Evolutionary conservation across 2,329 filamentous ascomycete species (phyloP).

Genomic region (Trichophyton verrucosum): DNA sequence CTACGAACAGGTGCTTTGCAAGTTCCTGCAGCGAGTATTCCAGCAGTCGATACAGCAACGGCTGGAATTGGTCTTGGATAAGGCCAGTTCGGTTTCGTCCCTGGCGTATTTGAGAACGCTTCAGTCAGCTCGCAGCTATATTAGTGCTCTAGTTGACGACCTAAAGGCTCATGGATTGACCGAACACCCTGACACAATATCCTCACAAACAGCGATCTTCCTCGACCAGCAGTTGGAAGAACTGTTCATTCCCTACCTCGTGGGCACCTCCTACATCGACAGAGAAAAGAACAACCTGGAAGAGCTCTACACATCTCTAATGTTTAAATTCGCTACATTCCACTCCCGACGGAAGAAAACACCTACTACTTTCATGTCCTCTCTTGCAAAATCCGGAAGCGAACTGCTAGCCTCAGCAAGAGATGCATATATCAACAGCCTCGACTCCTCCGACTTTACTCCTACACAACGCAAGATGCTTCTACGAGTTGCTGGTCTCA

Average conservation of each 20-base stretch:
- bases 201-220: slow-evolving; percentile 63
- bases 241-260: slow-evolving; percentile 54
- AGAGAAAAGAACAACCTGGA: slow-evolving; percentile 56
- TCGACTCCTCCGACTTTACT: slow-evolving; percentile 81
- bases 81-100: slow-evolving; percentile 82
- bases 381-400: slow-evolving; percentile 76
- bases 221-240: slow-evolving; percentile 58
- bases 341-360: slow-evolving; percentile 70
- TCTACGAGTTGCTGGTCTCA: slow-evolving; percentile 72
- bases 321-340: slow-evolving; percentile 96
- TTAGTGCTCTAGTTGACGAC: slow-evolving; percentile 77
- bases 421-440: slow-evolving; percentile 77
- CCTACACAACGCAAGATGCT: slow-evolving; percentile 82
- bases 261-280: slow-evolving; percentile 54
- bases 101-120: slow-evolving; percentile 82
- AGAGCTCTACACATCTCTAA: slow-evolving; percentile 74
- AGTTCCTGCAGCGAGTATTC: slow-evolving; percentile 90
- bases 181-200: slow-evolving; percentile 85
- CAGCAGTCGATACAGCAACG: slow-evolving; percentile 96
- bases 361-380: slow-evolving; percentile 83
- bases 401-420: slow-evolving; percentile 79
- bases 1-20: slow-evolving; percentile 82
- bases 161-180: slow-evolving; percentile 88
- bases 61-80: slow-evolving; percentile 88
- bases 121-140: slow-evolving; percentile 82